These are phyloP conservation scores for Salix udensis DNA, from an alignment of 345 rosid species.

Conservation along the genomic window DNA sequence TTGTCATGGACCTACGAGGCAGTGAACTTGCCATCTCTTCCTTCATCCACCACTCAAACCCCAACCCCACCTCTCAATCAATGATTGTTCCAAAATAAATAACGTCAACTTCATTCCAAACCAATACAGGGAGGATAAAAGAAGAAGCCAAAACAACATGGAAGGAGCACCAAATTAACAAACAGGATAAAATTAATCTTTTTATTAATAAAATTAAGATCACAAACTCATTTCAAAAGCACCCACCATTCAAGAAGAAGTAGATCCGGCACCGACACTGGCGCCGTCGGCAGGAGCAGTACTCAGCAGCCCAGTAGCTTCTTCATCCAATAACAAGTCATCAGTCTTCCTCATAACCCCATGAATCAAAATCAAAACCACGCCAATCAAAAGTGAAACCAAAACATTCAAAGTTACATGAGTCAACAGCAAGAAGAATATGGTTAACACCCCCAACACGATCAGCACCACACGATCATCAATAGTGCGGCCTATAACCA, in stretches of 20 bases:
- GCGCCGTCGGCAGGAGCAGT: not conserved
- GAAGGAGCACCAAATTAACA: not conserved
- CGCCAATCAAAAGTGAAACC: conserved; percentile 48
- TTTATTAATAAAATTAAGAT: not conserved
- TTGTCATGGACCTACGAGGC: too few relatives aligned
- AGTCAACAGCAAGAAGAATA: conserved; percentile 61
- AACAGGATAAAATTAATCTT: not conserved
- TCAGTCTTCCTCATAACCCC: conserved; percentile 62
- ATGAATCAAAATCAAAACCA: conserved; percentile 51
- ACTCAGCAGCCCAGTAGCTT: conserved; percentile 40
- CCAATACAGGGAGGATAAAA: not conserved
- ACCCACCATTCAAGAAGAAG: conserved; percentile 18
- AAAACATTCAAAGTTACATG: conserved; percentile 54
- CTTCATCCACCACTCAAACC: too few relatives aligned
- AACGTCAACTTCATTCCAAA: not conserved
- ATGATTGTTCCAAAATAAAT: too few relatives aligned
- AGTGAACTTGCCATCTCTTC: too few relatives aligned
- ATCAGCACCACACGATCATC: conserved; percentile 59
- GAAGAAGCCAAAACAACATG: not conserved
- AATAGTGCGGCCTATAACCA: conserved; percentile 43
- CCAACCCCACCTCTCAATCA: too few relatives aligned
- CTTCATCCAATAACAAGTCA: conserved; percentile 59
- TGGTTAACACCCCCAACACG: conserved; percentile 47
- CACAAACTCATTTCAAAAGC: not conserved
- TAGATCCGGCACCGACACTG: conserved; percentile 15